Percentiles rank a stretch among this genome's conserved stretches.
phyloP scores from a whole-genome alignment of 202 grass and related monocot species.

The Setaria italica region DNA sequence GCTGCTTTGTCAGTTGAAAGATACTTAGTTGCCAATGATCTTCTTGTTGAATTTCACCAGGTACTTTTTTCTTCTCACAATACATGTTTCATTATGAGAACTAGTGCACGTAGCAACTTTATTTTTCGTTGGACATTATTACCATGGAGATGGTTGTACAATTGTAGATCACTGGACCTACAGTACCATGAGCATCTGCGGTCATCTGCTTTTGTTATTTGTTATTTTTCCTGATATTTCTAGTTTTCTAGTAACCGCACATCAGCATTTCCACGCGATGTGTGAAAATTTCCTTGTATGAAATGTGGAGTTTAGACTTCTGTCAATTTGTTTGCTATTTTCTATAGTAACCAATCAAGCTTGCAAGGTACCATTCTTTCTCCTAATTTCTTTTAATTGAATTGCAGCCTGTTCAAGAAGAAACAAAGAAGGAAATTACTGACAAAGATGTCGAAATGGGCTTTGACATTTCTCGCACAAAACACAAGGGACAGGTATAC shows the following conservation, averaged over 20 bases:
- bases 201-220: slow-evolving; percentile 3
- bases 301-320: slow-evolving; percentile 27
- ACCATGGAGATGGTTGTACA: slow-evolving; percentile 26
- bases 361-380: slow-evolving; percentile 37
- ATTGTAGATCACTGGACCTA: slow-evolving; percentile 1
- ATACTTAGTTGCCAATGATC: slow-evolving; percentile 84
- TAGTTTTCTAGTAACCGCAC: slow-evolving; percentile 16
- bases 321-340: neutral
- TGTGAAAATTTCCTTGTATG: neutral
- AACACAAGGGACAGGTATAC: slow-evolving; percentile 87
- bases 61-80: slow-evolving; percentile 44
- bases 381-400: slow-evolving; percentile 39
- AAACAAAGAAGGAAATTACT: slow-evolving; percentile 75
- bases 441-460: slow-evolving; percentile 90
- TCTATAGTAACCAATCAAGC: slow-evolving; percentile 14
- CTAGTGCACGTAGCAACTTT: slow-evolving; percentile 3
- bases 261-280: neutral
- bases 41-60: slow-evolving; percentile 99
- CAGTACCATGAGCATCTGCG: slow-evolving; percentile 1
- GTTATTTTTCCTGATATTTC: neutral
- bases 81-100: neutral
- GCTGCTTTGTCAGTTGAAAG: slow-evolving; percentile 99
- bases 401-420: slow-evolving; percentile 77
- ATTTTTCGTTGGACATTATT: slow-evolving; percentile 3
- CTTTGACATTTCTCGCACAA: slow-evolving; percentile 86